Base-by-base conservation (phyloP, 2,329 filamentous ascomycete species). In the Microcyclospora pomicola region DNA sequence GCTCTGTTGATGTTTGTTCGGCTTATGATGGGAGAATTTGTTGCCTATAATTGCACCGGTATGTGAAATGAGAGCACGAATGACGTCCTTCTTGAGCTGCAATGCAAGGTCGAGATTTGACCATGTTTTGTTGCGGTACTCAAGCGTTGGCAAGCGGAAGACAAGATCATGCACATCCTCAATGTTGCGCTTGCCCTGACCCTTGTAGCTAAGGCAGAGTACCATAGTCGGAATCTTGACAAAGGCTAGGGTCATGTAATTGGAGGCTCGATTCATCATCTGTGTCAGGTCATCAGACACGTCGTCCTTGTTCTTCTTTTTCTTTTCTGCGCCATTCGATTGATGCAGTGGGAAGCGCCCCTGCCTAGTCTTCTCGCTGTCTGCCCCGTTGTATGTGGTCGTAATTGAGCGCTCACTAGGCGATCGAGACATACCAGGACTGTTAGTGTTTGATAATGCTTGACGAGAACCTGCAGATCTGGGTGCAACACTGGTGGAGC, bases 61-160 rank as follows among this genome's bases (percentile, higher is more conserved):
- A 55, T 98, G 91, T 2, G 84, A 91, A 52, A 98, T 92, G 33
- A 98, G 71, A 0, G 91, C 88, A 54, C 86, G 83, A 55, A 94
- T 84, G 41, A 96, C 82, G 34, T 93, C 87, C 56, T 87, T 92
- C 65, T 98, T 96, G 38, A 98, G 71, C 11, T 86, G 82, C 34
- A 96, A 69, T 1, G 88, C 87, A 9, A 98, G 74, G 54, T 98
- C 91, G 6, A 98, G 72, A 58, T 96, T 98, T 6, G 86, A 95
- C 91, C 91, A 98, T 7, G 87, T 96, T 68, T 98, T 98, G 69
- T 98, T 98, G 46, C 85, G 77, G 65, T 94, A 96, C 59, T 98
- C 91, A 34, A 98, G 78, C 2, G 82, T 81, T 3, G 91, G 91
- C 63, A 98, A 75, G 27, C 85, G 79, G 72, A 98, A 98, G 35